Conservation (phyloP, 768 basidiomycete genomes). For the Amanita jacksonii region DNA sequence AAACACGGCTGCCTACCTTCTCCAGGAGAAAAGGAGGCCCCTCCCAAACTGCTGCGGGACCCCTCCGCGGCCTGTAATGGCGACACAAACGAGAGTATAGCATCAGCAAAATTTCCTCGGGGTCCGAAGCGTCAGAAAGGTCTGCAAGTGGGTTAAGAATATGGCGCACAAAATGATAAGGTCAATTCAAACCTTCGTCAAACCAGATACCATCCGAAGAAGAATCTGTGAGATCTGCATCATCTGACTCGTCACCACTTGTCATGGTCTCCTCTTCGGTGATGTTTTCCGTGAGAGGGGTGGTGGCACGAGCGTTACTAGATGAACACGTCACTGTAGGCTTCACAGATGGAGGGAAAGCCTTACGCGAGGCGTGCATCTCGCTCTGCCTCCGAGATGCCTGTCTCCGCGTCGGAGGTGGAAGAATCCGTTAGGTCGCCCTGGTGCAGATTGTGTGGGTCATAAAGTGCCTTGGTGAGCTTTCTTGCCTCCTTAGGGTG, state of each 20-base stretch:
- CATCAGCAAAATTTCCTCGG: neutral
- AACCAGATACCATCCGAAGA: constrained; percentile 42
- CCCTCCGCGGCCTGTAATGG: constrained; percentile 4
- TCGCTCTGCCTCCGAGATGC: constrained; percentile 54
- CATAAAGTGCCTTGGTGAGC: neutral
- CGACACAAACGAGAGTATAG: constrained; percentile 2
- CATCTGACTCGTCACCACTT: constrained; percentile 73
- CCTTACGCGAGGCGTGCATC: constrained; percentile 67
- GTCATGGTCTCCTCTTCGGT: constrained; percentile 36
- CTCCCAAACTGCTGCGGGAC: neutral
- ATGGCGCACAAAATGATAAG: neutral
- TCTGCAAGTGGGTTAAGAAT: neutral
- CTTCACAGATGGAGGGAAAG: neutral
- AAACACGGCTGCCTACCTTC: constrained; percentile 3
- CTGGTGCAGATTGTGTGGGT: constrained; percentile 5
- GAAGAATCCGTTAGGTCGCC: constrained; percentile 27
- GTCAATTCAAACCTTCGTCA: constrained; percentile 18
- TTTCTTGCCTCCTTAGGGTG: neutral
- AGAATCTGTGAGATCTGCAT: constrained; percentile 57
- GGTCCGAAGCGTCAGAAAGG: neutral
- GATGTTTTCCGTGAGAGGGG: constrained; percentile 23
- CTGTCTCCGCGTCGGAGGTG: constrained; percentile 60
- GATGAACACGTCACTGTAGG: neutral
- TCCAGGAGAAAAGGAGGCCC: constrained; percentile 3
- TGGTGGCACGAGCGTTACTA: constrained; percentile 45